A percentile compares a stretch with the other conserved stretches of the same genome.
These are phyloP conservation scores for Magnaporthiopsis rhizophila DNA, from an alignment of 2,329 filamentous ascomycete species.

Conservation along the genomic window DNA sequence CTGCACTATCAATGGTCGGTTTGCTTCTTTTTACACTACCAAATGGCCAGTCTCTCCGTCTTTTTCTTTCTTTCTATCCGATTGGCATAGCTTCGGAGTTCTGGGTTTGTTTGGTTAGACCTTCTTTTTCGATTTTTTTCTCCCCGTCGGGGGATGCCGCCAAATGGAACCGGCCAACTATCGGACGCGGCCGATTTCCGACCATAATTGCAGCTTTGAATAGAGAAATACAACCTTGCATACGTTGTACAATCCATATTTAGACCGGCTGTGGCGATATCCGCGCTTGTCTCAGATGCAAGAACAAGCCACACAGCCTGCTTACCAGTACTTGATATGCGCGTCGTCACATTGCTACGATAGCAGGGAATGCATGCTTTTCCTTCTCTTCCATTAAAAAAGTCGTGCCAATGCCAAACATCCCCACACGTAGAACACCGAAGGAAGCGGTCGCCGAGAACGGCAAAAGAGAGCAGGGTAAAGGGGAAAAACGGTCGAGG, in stretches of 20 bases:
- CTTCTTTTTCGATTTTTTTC: background rate
- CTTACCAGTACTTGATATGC: background rate
- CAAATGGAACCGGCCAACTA: background rate
- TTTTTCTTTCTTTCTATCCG: background rate
- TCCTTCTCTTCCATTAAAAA: too few relatives aligned
- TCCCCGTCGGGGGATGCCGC: background rate
- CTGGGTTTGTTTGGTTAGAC: background rate
- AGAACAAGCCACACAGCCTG: background rate
- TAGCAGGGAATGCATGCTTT: too few relatives aligned
- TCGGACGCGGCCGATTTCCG: background rate
- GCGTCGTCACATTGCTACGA: too few relatives aligned
- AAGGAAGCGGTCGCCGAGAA: background rate
- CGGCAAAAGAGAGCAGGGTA: background rate
- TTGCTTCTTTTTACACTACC: too few relatives aligned
- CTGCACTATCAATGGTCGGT: too few relatives aligned
- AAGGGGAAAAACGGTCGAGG: too few relatives aligned
- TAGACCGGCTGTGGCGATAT: background rate
- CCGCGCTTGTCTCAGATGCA: background rate
- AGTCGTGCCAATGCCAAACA: too few relatives aligned
- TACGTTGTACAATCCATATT: background rate
- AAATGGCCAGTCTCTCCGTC: too few relatives aligned
- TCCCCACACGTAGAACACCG: background rate
- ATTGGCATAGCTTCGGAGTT: background rate
- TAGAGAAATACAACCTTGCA: background rate
- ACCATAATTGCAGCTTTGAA: background rate